A percentile compares a stretch with the other conserved stretches of the same genome.
These are phyloP conservation scores for Teunomyces atbi DNA, from an alignment of 805 yeast species.

Conservation along the genomic window DNA sequence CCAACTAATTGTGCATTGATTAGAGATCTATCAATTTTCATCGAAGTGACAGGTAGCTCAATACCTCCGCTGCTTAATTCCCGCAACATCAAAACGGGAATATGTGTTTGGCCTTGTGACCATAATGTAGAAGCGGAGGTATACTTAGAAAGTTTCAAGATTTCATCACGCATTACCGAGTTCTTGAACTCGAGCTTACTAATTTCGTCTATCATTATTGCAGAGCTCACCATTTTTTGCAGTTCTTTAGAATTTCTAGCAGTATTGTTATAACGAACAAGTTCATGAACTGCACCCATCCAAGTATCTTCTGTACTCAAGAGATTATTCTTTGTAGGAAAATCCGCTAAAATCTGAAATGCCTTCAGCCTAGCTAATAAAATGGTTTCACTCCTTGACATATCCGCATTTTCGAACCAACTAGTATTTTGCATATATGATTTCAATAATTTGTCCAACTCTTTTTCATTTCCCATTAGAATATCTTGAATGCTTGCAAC, in stretches of 20 bases:
- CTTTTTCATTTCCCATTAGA: slow-evolving; percentile 9
- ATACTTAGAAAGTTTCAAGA: slow-evolving; percentile 29
- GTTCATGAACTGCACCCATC: slow-evolving; percentile 34
- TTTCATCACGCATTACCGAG: slow-evolving; percentile 6
- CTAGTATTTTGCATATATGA: slow-evolving; percentile 16
- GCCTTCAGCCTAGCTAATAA: slow-evolving; percentile 41
- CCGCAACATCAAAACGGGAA: slow-evolving; percentile 57
- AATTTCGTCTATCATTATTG: slow-evolving; percentile 44
- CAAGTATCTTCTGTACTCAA: slow-evolving; percentile 7
- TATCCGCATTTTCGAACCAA: slow-evolving; percentile 41
- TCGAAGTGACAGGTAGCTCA: slow-evolving; percentile 14
- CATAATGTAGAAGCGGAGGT: slow-evolving; percentile 65
- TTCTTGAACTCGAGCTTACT: slow-evolving; percentile 18
- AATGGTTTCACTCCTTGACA: slow-evolving; percentile 40
- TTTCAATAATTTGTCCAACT: slow-evolving; percentile 5
- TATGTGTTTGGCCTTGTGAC: slow-evolving; percentile 54
- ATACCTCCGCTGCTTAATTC: slow-evolving; percentile 12
- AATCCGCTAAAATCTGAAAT: slow-evolving; percentile 27
- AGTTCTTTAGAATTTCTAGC: slow-evolving; percentile 34
- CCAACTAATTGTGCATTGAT: slow-evolving; percentile 48
- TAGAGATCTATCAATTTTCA: slow-evolving; percentile 21
- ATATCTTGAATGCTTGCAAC: slow-evolving; percentile 21
- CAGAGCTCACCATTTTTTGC: slow-evolving; percentile 53
- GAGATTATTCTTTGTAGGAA: neutral
- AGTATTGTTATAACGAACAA: slow-evolving; percentile 40